Percentiles rank a stretch among this genome's conserved stretches.
Evolutionary conservation across 2,329 filamentous ascomycete species (phyloP).

Genomic region (Grosmannia huntii): DNA sequence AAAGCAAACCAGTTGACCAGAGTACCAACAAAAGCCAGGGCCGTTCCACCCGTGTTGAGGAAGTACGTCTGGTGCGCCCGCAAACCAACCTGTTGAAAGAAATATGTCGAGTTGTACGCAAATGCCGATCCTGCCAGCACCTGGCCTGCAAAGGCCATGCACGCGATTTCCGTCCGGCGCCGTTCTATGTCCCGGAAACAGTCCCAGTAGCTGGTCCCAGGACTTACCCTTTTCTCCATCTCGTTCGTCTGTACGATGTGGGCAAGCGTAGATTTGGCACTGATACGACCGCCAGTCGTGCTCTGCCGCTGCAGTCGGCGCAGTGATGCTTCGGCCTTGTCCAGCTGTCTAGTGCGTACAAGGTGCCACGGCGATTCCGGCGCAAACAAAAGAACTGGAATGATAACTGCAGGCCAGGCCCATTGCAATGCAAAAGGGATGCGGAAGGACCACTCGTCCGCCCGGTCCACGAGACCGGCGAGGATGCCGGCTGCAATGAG

Average conservation of each 20-base stretch:
- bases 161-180: conserved; percentile 31
- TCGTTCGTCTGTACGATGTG: conserved; percentile 31
- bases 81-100: conserved; percentile 18
- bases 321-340: conserved; percentile 17
- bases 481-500: conserved; percentile 25
- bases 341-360: conserved; percentile 24
- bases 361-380: conserved; percentile 36
- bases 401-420: conserved; percentile 26
- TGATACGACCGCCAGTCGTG: conserved; percentile 10
- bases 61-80: conserved; percentile 18
- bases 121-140: conserved; percentile 20
- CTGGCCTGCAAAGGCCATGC: conserved; percentile 20
- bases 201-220: conserved; percentile 30
- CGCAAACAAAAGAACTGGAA: conserved; percentile 25
- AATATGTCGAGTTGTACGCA: conserved; percentile 19
- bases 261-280: conserved; percentile 18
- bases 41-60: conserved; percentile 21
- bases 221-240: conserved; percentile 26
- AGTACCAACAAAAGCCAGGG: conserved; percentile 12
- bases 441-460: conserved; percentile 26
- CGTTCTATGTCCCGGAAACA: conserved; percentile 33
- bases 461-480: conserved; percentile 21
- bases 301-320: conserved; percentile 21
- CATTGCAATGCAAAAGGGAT: conserved; percentile 18
- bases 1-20: conserved; percentile 8